Conservation (phyloP, 2,329 filamentous ascomycete species). For the Anthostomella pinea region DNA sequence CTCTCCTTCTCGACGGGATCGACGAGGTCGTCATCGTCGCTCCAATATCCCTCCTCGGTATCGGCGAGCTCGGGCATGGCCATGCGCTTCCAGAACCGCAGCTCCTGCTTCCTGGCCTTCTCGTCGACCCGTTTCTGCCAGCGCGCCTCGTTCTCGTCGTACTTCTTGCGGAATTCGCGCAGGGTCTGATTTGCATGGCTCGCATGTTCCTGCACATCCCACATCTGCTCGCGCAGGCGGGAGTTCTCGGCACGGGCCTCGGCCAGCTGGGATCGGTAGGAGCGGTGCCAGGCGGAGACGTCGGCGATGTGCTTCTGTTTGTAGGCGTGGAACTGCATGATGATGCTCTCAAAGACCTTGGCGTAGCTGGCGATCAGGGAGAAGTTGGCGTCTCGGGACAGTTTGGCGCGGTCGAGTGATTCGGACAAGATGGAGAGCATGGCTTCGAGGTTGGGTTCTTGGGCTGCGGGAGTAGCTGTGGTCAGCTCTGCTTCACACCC, state of each 20-base stretch:
- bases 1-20: slow-evolving; percentile 59
- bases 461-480: slow-evolving; percentile 40
- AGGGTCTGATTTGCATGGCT: slow-evolving; percentile 55
- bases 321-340: slow-evolving; percentile 64
- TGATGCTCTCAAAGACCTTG: slow-evolving; percentile 53
- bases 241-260: slow-evolving; percentile 64
- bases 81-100: slow-evolving; percentile 65
- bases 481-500: slow-evolving; percentile 5
- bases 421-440: slow-evolving; percentile 60
- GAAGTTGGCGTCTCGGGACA: slow-evolving; percentile 59
- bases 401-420: slow-evolving; percentile 59
- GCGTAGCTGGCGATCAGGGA: slow-evolving; percentile 57
- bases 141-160: slow-evolving; percentile 54
- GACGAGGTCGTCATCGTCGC: slow-evolving; percentile 63
- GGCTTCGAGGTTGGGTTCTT: slow-evolving; percentile 58
- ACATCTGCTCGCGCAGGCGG: slow-evolving; percentile 62
- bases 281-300: slow-evolving; percentile 62
- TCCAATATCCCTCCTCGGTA: slow-evolving; percentile 58
- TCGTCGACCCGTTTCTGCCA: slow-evolving; percentile 54
- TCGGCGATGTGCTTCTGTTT: slow-evolving; percentile 61
- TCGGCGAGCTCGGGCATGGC: slow-evolving; percentile 60
- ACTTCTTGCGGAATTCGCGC: slow-evolving; percentile 53
- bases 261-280: slow-evolving; percentile 62
- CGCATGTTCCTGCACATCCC: slow-evolving; percentile 63
- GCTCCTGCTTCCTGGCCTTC: slow-evolving; percentile 53